Conservation (phyloP, 257 asterid genomes). For the Salvia miltiorrhiza region DNA sequence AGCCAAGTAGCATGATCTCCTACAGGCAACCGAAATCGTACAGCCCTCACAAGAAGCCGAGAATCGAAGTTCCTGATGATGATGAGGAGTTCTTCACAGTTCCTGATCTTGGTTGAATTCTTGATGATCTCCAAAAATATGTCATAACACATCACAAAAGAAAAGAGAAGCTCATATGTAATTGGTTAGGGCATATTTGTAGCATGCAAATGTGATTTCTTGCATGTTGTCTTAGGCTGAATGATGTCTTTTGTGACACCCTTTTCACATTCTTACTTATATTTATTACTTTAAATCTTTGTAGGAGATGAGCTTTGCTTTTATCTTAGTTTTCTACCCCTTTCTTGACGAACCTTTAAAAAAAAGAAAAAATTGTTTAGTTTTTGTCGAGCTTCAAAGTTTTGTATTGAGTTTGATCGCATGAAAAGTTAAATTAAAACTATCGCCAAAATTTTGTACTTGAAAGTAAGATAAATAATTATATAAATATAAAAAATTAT, state of each 20-base stretch:
- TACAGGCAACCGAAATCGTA: conserved; percentile 37
- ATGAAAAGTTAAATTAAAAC: too few relatives aligned
- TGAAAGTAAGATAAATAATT: too few relatives aligned
- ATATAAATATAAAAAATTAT: too few relatives aligned
- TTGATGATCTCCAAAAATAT: background rate
- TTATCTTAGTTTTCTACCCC: background rate
- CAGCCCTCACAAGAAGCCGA: conserved; percentile 65
- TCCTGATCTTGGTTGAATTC: conserved; percentile 85
- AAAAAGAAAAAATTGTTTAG: too few relatives aligned
- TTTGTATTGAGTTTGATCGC: too few relatives aligned
- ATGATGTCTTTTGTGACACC: background rate
- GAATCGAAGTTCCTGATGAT: conserved; percentile 57
- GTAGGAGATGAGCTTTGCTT: background rate
- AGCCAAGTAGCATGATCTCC: conserved; percentile 29
- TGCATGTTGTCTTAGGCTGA: background rate
- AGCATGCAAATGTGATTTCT: conserved; percentile 11
- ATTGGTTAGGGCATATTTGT: conserved; percentile 11
- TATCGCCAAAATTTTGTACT: too few relatives aligned
- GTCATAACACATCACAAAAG: background rate
- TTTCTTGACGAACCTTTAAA: background rate
- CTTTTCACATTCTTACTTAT: background rate
- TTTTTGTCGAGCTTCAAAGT: too few relatives aligned
- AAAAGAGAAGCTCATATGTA: background rate
- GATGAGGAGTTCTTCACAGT: conserved; percentile 73
- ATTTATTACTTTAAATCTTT: background rate